Evolutionary conservation across 177 flowering plant genomes (phyloP), one percentile per base, ranked within the genome.

Genomic region (Vitis hybrid): DNA sequence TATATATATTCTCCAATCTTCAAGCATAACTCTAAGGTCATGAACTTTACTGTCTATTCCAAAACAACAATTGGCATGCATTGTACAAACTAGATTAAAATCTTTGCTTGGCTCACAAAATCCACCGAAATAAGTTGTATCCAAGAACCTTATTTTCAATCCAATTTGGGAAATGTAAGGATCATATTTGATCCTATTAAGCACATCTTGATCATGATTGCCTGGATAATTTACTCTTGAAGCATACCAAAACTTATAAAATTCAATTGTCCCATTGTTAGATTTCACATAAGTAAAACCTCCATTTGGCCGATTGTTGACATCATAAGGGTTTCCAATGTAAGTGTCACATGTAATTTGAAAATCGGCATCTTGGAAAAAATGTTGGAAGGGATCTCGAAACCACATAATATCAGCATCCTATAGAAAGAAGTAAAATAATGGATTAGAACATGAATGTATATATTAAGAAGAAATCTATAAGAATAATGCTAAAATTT

Each of bases 381-480:
- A 81, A 11, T 53, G 79, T 6, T 74, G 73, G 61, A 83, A 82
- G 2, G 88, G 88, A 52, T 83, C 67, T 51, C 80, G 68, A 38
- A 87, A 76, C 90, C 89, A 87, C 87, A 87, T 81, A 17, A 85
- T 73, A 79, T 87, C 90, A 67, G 85, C 83, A 78, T 87, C 88
- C 87, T 87, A 80, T 18, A 67, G 3, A 11, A 69, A n/a, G 52
- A 66, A 59, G 61, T 10, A 14, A 17, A 51, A 24, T 28, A 28
- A 28, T 28, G 31, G 31, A 28, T 28, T 28, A 28, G 31, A 28
- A 28, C 4, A 28, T 28, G 31, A 28, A 28, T 28, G 4, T 28
- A 28, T 28, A 4, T 28, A 28, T 28, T 28, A 28, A 28, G 31
- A 28, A 28, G 31, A 28, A 28, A 28, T 28, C 31, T 28, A 28